phyloP scores from a whole-genome alignment of 2,329 filamentous ascomycete species.

The Nemania bipapillata region DNA sequence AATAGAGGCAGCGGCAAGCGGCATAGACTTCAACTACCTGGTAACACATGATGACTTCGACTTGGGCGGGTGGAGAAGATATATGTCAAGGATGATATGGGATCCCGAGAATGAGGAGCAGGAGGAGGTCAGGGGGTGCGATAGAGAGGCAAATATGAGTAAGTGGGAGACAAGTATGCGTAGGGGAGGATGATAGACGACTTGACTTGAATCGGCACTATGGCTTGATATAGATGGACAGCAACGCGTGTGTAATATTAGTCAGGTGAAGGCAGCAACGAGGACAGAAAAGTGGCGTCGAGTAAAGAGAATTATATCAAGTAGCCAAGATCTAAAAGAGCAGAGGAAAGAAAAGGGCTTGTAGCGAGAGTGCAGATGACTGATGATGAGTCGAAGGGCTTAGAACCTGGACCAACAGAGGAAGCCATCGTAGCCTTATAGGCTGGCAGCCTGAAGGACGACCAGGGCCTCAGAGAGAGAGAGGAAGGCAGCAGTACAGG shows the following conservation, averaged over 20 bases:
- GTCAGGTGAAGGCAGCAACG: conserved; percentile 42
- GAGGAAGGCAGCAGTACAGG: conserved; percentile 47
- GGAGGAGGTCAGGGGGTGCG: neutral
- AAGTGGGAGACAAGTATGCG: conserved; percentile 2
- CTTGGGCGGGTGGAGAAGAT: conserved; percentile 43
- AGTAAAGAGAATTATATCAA: conserved; percentile 44
- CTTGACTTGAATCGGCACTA: conserved; percentile 22
- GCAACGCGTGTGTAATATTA: conserved; percentile 29
- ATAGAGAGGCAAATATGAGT: conserved; percentile 13
- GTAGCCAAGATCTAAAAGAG: conserved; percentile 39
- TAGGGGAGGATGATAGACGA: conserved; percentile 14
- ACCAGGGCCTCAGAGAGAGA: conserved; percentile 42
- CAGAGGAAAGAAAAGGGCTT: conserved; percentile 46
- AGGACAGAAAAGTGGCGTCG: conserved; percentile 36
- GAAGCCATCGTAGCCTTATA: conserved; percentile 68
- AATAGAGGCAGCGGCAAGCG: conserved; percentile 87
- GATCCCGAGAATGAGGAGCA: no score
- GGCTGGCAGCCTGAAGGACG: conserved; percentile 54
- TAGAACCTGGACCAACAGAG: conserved; percentile 42
- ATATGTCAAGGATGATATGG: conserved; percentile 27
- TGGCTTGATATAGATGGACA: conserved; percentile 34
- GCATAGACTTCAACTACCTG: conserved; percentile 87
- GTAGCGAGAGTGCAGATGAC: conserved; percentile 47
- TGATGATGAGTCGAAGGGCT: conserved; percentile 48
- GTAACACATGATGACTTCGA: conserved; percentile 75